Percentiles rank a stretch among this genome's conserved stretches.
Evolutionary conservation across 148 eudicot species (phyloP).

Genomic region (Arbutus unedo): DNA sequence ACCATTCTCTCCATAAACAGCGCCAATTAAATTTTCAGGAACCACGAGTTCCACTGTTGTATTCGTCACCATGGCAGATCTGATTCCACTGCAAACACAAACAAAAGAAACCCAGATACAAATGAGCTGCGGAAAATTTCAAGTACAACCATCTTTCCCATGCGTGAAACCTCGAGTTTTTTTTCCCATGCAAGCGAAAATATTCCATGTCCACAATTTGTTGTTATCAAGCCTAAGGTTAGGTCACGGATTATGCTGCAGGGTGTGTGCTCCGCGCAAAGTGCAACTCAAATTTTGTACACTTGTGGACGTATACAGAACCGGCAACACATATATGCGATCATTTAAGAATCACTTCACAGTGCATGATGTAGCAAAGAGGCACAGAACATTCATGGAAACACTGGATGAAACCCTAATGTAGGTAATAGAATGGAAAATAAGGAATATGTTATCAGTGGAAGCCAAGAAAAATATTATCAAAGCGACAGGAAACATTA

Average conservation of each 20-base stretch:
- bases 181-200: not conserved
- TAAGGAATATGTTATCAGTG: too few species aligned
- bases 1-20: conserved; percentile 69
- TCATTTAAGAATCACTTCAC: not conserved
- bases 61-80: conserved; percentile 64
- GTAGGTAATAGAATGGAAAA: too few species aligned
- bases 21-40: conserved; percentile 50
- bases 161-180: not conserved
- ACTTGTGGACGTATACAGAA: not conserved
- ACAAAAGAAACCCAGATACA: conserved; percentile 1
- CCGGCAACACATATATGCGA: not conserved
- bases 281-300: not conserved
- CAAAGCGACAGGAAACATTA: too few species aligned
- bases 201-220: not conserved
- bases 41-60: conserved; percentile 65
- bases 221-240: not conserved
- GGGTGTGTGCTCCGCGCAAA: not conserved
- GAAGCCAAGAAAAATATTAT: too few species aligned
- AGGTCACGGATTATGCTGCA: too few species aligned
- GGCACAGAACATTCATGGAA: not conserved
- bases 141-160: too few species aligned
- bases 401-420: not conserved
- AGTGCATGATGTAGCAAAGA: not conserved
- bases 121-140: conserved; percentile 1
- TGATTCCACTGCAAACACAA: conserved; percentile 21